A percentile compares a stretch with the other conserved stretches of the same genome.
Conservation (phyloP, 257 asterid species). For the Rhazya stricta region DNA sequence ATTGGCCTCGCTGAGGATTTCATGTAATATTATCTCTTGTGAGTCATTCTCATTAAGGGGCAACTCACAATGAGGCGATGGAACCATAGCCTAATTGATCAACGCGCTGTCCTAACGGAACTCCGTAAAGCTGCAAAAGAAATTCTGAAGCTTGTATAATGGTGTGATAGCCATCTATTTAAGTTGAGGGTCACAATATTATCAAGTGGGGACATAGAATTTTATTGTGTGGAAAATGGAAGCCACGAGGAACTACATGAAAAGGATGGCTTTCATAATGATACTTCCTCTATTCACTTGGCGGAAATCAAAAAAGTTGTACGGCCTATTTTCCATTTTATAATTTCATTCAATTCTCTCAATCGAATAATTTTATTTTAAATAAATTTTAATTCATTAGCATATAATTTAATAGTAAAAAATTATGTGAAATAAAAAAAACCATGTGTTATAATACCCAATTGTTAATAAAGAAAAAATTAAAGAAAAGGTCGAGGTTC, state of each 20-base stretch:
- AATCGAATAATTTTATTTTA: no score
- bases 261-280: not conserved
- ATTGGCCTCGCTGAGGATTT: slow-evolving; percentile 50
- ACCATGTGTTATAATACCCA: no score
- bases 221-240: slow-evolving; percentile 15
- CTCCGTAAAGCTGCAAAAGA: not conserved
- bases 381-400: no score
- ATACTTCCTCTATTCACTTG: not conserved
- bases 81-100: slow-evolving; percentile 25
- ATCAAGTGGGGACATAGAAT: not conserved
- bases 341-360: no score
- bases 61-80: slow-evolving; percentile 19
- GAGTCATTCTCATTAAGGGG: slow-evolving; percentile 71
- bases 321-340: not conserved
- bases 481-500: no score
- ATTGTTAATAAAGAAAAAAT: no score
- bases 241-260: slow-evolving; percentile 10
- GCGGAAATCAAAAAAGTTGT: not conserved
- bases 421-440: no score
- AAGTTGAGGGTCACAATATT: not conserved
- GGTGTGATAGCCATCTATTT: slow-evolving; percentile 13
- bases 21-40: slow-evolving; percentile 48
- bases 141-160: slow-evolving; percentile 3
- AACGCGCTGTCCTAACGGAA: not conserved
- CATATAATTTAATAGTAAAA: no score